Evolutionary conservation across 1,284 basidiomycete species (phyloP), one percentile per base, ranked within the genome.

Genomic region (Apiotrichum mycotoxinovorans): DNA sequence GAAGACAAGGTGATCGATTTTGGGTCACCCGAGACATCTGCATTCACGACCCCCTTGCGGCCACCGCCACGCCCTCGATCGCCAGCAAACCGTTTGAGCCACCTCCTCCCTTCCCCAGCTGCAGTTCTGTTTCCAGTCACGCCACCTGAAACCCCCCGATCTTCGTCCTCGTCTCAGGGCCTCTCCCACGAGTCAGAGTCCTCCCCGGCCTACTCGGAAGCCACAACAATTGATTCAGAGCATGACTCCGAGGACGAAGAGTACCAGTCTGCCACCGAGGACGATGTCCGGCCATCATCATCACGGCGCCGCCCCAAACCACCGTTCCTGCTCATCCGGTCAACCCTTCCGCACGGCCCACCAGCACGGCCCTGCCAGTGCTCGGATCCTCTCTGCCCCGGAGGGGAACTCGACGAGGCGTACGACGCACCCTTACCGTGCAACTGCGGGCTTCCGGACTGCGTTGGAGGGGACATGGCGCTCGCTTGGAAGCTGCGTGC

Each of bases 401-500:
- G 46, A 9, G 46, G 46, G 11, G 46, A 48, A 22, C 33, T 48
- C 18, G 46, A 48, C 34, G 33, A 18, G 9, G 46, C 46, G 10
- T 48, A 48, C 22, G 46, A 48, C 18, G 46, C n/a, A 14, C 27
- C 30, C 18, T 9, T 48, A 20, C 46, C 46, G 11, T 48, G 46
- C 34, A 35, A 48, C 46, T 48, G 46, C 27, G 34, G 34, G 11
- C 23, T 35, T 7, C 34, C 46, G 20, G 46, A 30, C 22, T 48
- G 46, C 22, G 11, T 37, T 20, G 46, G 46, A 12, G 46, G 46
- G 11, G 46, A 48, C 27, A 48, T 48, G 46, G 30, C 46, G 4
- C 34, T 48, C 12, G 46, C 46, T 10, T 48, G 46, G 46, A 48
- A 48, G 34, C 15, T 48, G 46, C 46, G 46, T 4, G 46, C 46